Conservation (phyloP, 768 basidiomycete species). For the Multifurca ochricompacta region DNA sequence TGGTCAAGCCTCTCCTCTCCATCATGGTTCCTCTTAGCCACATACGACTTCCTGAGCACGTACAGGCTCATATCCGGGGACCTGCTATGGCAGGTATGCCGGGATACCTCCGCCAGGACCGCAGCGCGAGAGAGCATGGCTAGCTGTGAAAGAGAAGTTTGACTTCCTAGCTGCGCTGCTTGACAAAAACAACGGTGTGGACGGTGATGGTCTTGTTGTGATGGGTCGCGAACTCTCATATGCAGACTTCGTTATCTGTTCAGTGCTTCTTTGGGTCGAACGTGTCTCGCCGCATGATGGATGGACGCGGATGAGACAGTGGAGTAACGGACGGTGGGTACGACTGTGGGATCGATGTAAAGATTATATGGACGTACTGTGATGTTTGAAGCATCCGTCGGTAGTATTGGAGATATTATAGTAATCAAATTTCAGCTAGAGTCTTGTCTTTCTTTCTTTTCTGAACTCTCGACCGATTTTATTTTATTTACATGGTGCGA, state of each 20-base stretch:
- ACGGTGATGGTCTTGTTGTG: slow-evolving; percentile 55
- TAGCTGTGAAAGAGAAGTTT: slow-evolving; percentile 57
- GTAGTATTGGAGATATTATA: no score
- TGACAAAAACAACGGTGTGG: slow-evolving; percentile 55
- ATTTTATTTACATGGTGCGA: background rate
- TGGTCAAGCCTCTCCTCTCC: slow-evolving; percentile 56
- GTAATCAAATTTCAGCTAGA: no score
- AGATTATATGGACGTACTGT: slow-evolving; percentile 62
- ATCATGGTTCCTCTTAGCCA: slow-evolving; percentile 67
- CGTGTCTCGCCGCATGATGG: slow-evolving; percentile 65
- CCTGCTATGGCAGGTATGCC: slow-evolving; percentile 17
- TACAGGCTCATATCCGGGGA: slow-evolving; percentile 42
- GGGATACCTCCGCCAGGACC: slow-evolving; percentile 28
- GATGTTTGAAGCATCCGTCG: slow-evolving; percentile 1
- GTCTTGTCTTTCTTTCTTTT: background rate
- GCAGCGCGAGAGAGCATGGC: slow-evolving; percentile 59
- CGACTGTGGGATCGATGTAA: slow-evolving; percentile 54
- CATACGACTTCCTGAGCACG: slow-evolving; percentile 48
- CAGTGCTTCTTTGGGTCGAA: slow-evolving; percentile 68
- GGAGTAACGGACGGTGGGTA: slow-evolving; percentile 65
- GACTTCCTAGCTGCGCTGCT: slow-evolving; percentile 54
- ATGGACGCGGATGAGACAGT: slow-evolving; percentile 59
- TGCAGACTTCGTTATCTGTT: slow-evolving; percentile 67
- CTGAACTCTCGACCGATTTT: background rate
- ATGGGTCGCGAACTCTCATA: slow-evolving; percentile 63